Base-by-base conservation (phyloP, 1,139 yeast species). In the Meyerozyma athensensis region DNA sequence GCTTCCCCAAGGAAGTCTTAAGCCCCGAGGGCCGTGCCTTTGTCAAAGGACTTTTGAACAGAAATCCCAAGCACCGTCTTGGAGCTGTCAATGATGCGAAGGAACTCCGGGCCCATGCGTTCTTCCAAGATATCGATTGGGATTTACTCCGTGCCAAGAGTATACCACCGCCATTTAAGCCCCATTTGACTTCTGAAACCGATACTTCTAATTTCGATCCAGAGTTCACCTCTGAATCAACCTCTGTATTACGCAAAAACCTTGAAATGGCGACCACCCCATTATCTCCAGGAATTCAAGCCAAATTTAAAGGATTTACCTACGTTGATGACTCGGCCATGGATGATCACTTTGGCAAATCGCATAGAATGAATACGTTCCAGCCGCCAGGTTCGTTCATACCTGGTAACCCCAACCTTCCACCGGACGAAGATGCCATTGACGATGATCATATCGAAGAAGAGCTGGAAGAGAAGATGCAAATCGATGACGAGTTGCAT, bases 121-220 rank as follows among this genome's bases (percentile, higher is more conserved):
- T 92, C 53, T 90, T 92, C 63, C 74, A 74, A 39, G 97, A 92
- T 52, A 74, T 92, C 44, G 95, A 92, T 59, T 92, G 97, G 98
- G 77, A 77, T 22, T 69, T 84, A 39, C 68, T 92, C 44, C 73
- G 73, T 46, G 73, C 79, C 45, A 90, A 87, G 67, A 84, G 84
- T 54, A 77, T 92, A n/a, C 95, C 96, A 34, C 98, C 98, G 23
- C 98, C 98, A 3, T 90, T 89, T 68, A 87, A 89, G 59, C 98
- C 98, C 2, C 96, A 87, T 57, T 76, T 92, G 47, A 68, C 85
- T 6, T 82, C 89, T 26, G 98, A 92, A 56, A 79, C 94, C 3
- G 98, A 92, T 59, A 90, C 96, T 7, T 85, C 96, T 10, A 92
- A 92, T 61, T 92, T 92, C 62, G 98, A 92, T 58, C 97, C 97